A percentile compares a stretch with the other conserved stretches of the same genome.
Evolutionary conservation across 202 grass and related monocot genomes (phyloP).

Genomic region (Saccharum hybrid): DNA sequence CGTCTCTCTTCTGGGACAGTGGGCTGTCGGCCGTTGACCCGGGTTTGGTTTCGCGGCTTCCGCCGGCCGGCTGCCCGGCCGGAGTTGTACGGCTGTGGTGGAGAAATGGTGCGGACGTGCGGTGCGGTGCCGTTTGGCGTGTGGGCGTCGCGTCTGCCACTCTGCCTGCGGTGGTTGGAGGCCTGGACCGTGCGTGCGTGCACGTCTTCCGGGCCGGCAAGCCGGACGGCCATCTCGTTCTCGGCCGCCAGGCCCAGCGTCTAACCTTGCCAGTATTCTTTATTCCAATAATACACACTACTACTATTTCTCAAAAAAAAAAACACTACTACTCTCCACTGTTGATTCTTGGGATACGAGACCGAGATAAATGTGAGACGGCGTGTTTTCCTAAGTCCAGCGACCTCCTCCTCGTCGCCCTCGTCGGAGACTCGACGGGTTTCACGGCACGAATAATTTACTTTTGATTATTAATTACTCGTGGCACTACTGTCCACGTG

Average conservation of each 20-base stretch:
- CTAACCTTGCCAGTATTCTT: not conserved
- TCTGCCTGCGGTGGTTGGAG: not conserved
- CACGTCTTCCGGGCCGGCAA: not conserved
- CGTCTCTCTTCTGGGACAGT: not conserved
- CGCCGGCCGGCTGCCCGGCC: too few species aligned
- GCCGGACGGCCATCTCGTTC: not conserved
- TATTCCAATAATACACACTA: not conserved
- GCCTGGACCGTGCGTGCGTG: conserved; percentile 7
- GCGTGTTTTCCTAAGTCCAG: too few species aligned
- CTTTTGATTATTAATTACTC: too few species aligned
- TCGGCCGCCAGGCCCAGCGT: not conserved
- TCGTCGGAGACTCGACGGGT: too few species aligned
- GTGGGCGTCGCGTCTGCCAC: not conserved
- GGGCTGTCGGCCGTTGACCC: conserved; percentile 48
- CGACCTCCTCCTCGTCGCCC: too few species aligned
- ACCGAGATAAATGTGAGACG: too few species aligned
- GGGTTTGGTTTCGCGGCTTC: not conserved
- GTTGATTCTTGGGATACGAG: too few species aligned
- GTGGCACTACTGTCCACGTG: too few species aligned
- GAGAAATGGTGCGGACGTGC: not conserved
- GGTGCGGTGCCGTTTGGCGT: conserved; percentile 14
- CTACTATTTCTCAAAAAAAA: too few species aligned
- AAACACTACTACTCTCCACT: too few species aligned
- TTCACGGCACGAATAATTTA: too few species aligned
- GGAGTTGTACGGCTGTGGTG: not conserved